Percentiles rank a stretch among this genome's conserved stretches.
Conservation (phyloP, 345 rosid species). For the Trapa incisa region DNA sequence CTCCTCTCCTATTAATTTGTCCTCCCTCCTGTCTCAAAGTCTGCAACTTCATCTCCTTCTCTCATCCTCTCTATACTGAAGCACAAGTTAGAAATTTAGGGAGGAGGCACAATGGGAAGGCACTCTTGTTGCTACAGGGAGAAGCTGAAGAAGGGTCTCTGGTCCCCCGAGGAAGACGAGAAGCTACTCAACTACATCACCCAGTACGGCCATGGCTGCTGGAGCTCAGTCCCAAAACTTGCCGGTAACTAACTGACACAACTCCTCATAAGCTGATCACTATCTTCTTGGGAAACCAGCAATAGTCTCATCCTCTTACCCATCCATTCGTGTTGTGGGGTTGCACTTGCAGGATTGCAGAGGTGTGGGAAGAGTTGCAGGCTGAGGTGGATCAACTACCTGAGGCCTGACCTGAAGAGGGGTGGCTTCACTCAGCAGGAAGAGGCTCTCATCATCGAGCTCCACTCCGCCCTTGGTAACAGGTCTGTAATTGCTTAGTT, state of each 20-base stretch:
- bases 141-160: constrained; percentile 72
- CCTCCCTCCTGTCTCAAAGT: constrained; percentile 9
- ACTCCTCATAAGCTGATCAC: too few relatives aligned
- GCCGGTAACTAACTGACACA: constrained; percentile 30
- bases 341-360: constrained; percentile 37
- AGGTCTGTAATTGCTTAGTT: constrained; percentile 21
- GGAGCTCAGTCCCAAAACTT: constrained; percentile 82
- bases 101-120: constrained; percentile 44
- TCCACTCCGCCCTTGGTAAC: constrained; percentile 66
- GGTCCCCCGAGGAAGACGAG: constrained; percentile 94
- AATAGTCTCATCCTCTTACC: too few relatives aligned
- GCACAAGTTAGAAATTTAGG: too few relatives aligned
- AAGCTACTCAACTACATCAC: constrained; percentile 61
- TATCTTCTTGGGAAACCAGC: too few relatives aligned
- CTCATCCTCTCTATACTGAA: neutral
- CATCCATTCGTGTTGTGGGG: too few relatives aligned
- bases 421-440: constrained; percentile 72
- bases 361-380: constrained; percentile 85
- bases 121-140: constrained; percentile 79
- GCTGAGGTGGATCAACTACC: constrained; percentile 74
- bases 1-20: constrained; percentile 21
- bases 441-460: constrained; percentile 60
- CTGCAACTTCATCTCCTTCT: constrained; percentile 17
- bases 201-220: constrained; percentile 68
- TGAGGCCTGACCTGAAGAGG: constrained; percentile 84